These are phyloP conservation scores for Schoenoplectus tabernaemontani DNA, from an alignment of 202 grass and related monocot species.

Conservation along the genomic window DNA sequence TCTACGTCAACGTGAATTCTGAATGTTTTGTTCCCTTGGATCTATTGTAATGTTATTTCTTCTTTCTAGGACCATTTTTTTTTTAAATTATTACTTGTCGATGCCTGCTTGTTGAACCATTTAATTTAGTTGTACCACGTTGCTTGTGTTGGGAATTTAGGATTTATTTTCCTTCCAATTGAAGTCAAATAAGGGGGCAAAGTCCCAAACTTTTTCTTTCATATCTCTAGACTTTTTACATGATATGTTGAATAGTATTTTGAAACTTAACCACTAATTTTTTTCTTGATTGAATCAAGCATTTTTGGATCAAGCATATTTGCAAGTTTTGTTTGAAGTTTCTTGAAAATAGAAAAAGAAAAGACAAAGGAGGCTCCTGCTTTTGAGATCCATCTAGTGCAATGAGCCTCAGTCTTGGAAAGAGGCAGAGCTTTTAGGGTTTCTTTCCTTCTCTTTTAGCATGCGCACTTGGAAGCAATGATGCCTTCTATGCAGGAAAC, in stretches of 20 bases:
- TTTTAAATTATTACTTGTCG: not conserved
- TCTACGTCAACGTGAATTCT: not conserved
- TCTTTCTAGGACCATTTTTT: not conserved
- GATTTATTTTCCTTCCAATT: not conserved
- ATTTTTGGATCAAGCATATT: not conserved
- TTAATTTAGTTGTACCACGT: not conserved
- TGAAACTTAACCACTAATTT: not conserved
- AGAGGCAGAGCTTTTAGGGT: constrained; percentile 20
- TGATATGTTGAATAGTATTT: not conserved
- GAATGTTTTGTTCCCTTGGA: not conserved
- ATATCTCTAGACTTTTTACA: not conserved
- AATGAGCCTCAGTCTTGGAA: constrained; percentile 21
- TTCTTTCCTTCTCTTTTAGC: not conserved
- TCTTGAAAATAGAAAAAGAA: not conserved
- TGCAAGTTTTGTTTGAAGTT: not conserved
- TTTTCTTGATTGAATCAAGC: not conserved
- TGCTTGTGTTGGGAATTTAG: not conserved
- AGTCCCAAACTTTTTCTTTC: not conserved
- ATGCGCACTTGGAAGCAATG: constrained; percentile 21
- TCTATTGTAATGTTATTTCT: not conserved
- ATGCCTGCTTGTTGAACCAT: not conserved
- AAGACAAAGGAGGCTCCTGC: not conserved
- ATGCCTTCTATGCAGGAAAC: constrained; percentile 26
- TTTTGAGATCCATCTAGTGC: constrained; percentile 20
- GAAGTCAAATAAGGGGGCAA: not conserved